These are phyloP conservation scores for Cercis canadensis DNA, from an alignment of 306 rosid genomes.

Conservation along the genomic window DNA sequence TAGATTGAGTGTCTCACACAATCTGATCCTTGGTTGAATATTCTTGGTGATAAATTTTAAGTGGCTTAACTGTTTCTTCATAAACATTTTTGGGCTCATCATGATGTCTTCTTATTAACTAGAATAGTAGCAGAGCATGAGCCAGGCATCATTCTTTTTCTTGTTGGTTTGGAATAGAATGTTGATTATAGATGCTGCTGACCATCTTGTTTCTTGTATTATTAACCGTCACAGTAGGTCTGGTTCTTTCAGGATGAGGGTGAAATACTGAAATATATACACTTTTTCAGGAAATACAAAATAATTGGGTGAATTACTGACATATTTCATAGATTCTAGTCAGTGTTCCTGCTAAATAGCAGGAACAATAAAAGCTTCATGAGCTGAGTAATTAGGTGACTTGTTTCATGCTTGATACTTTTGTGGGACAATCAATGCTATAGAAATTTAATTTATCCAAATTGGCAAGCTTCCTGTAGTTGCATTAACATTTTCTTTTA, in stretches of 20 bases:
- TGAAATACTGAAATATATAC: conserved; percentile 10
- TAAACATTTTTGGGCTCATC: neutral
- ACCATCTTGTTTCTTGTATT: neutral
- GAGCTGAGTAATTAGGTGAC: no score
- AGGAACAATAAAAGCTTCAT: no score
- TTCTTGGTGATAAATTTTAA: neutral
- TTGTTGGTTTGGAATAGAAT: conserved; percentile 2
- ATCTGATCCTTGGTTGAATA: neutral
- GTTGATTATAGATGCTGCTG: neutral
- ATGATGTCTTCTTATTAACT: no score
- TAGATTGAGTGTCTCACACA: conserved; percentile 6
- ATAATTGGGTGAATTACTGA: no score
- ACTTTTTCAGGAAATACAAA: neutral
- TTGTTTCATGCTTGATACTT: neutral
- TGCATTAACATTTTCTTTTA: neutral
- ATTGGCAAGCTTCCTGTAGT: no score
- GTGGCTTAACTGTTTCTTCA: no score
- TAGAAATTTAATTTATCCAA: conserved; percentile 17
- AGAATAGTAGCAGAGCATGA: conserved; percentile 9
- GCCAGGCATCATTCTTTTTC: neutral
- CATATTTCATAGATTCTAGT: no score
- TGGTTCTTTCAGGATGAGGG: conserved; percentile 20
- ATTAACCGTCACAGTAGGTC: no score
- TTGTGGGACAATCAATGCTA: conserved; percentile 1
- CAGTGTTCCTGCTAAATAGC: no score